These are phyloP conservation scores for Plasmodium billcollinsi DNA, from an alignment of 169 alveolate genomes.

Conservation along the genomic window DNA sequence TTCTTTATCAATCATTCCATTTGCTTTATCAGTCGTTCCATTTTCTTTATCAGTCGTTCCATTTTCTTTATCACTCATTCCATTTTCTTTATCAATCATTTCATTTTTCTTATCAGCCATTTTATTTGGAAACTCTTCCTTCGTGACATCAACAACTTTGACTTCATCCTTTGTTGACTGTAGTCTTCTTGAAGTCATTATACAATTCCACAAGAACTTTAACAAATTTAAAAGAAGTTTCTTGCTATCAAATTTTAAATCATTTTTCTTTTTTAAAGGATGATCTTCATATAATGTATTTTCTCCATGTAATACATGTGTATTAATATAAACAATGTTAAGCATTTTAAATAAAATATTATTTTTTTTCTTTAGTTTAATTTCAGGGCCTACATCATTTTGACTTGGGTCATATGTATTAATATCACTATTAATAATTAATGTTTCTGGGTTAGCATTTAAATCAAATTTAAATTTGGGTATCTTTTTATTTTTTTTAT, in stretches of 20 bases:
- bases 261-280: not conserved
- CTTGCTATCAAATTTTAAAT: not conserved
- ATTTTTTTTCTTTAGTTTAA: slow-evolving; percentile 9
- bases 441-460: not conserved
- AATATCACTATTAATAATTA: not conserved
- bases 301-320: slow-evolving; percentile 40
- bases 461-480: slow-evolving; percentile 33
- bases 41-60: too few species aligned
- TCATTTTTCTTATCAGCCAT: too few species aligned
- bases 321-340: slow-evolving; percentile 15
- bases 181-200: too few species aligned
- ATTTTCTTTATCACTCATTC: too few species aligned
- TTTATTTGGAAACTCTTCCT: too few species aligned
- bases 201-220: too few species aligned
- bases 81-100: too few species aligned
- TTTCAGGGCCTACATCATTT: not conserved
- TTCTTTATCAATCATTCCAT: too few species aligned
- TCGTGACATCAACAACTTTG: too few species aligned
- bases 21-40: too few species aligned
- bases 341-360: slow-evolving; percentile 12
- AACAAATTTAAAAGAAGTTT: too few species aligned
- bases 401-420: not conserved
- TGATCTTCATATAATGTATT: slow-evolving; percentile 15
- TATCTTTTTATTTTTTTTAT: slow-evolving; percentile 8
- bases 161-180: too few species aligned